Percentiles rank a stretch among this genome's conserved stretches.
These are phyloP conservation scores for Kodamaea suecica DNA, from an alignment of 1,139 yeast species.

Conservation along the genomic window DNA sequence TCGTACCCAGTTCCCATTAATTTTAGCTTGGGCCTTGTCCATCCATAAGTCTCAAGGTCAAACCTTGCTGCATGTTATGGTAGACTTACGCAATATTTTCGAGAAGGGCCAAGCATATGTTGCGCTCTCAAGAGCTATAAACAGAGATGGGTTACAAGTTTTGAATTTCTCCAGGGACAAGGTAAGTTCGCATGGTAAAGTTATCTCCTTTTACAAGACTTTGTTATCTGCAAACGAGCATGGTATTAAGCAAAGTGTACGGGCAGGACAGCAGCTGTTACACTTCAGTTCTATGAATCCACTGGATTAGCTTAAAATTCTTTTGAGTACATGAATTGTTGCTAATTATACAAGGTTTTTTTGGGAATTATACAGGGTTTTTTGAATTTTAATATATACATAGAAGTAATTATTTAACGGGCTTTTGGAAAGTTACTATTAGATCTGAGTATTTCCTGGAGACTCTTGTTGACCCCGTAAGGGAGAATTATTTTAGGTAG, in stretches of 20 bases:
- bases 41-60: slow-evolving; percentile 98
- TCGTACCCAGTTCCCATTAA: slow-evolving; percentile 68
- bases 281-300: slow-evolving; percentile 4
- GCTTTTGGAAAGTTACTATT: no score
- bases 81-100: slow-evolving; percentile 72
- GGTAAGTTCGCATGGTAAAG: slow-evolving; percentile 62
- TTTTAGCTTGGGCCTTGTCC: slow-evolving; percentile 92
- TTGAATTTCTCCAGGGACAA: slow-evolving; percentile 58
- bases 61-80: slow-evolving; percentile 76
- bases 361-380: no score
- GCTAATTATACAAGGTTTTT: no score
- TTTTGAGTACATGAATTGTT: no score
- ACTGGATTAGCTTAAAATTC: background rate
- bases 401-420: no score
- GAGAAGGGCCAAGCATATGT: slow-evolving; percentile 48
- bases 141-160: slow-evolving; percentile 76
- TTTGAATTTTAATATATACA: no score
- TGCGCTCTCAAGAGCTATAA: slow-evolving; percentile 82
- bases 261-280: slow-evolving; percentile 14
- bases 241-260: slow-evolving; percentile 12
- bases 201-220: slow-evolving; percentile 54
- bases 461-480: slow-evolving; percentile 3
- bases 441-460: background rate
- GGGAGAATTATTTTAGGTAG: background rate
- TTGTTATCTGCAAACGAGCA: slow-evolving; percentile 12